Base-by-base conservation (phyloP, 495 filamentous ascomycete genomes). In the Xylaria castorea region DNA sequence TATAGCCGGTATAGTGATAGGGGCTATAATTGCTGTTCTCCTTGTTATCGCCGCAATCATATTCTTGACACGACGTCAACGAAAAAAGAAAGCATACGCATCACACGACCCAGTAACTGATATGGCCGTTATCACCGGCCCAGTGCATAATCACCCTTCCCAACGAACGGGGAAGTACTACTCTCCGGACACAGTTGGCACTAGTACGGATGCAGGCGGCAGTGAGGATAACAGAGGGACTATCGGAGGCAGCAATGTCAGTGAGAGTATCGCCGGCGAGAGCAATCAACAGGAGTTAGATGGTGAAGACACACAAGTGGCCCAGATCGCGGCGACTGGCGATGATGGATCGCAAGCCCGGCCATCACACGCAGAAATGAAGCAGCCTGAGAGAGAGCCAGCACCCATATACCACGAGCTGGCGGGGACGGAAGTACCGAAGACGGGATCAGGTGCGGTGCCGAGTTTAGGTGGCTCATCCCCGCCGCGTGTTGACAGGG, bases 1-100 rank as follows among this genome's bases (percentile, higher is more conserved):
- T 2, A 80, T 83, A 46, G 81, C 80, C 7, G 82, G 82, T 14
- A 82, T 83, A 40, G 76, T 81, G 1, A 68, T 82, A 25, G 82
- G 76, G 2, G 44, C 68, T n/a, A 42, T 82, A 0, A 68, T 74
- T 7, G 57, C 46, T n/a, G 71, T 51, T 30, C 22, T 78, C 7
- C 60, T 83, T 1, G 11, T 81, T 6, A 67, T 18, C 5, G 74
- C 66, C 5, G 42, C 73, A 25, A 74, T 78, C 9, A 64, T 76
- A 50, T 60, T 74, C 38, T 70, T 76, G 61, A 51, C 79, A 42
- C 76, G 75, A 22, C 76, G 77, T 25, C 75, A 78, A 38, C 76
- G 75, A 9, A 78, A 69, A 64, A 76, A 68, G 73, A 75, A 63
- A 68, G 50, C 1, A 71, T 77, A 60, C 22, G 62, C 73, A 0